Conservation (phyloP, 2,329 filamentous ascomycete genomes). For the Hymenoscyphus fraxineus region DNA sequence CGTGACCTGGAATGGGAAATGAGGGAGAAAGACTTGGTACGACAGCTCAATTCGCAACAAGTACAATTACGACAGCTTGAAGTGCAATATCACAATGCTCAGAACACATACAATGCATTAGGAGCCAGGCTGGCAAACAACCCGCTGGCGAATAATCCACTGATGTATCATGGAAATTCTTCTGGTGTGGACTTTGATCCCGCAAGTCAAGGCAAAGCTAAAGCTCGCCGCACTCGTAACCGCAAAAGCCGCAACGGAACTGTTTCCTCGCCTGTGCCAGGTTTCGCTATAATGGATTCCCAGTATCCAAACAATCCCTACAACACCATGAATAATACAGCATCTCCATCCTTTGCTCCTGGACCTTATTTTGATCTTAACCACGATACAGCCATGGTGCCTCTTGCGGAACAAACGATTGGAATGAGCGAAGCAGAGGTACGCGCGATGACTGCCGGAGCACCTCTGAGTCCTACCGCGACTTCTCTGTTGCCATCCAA, state of each 20-base stretch:
- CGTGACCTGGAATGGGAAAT: constrained; percentile 34
- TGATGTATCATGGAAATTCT: constrained; percentile 34
- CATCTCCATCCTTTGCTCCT: constrained; percentile 48
- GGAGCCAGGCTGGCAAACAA: constrained; percentile 27
- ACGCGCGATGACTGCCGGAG: constrained; percentile 57
- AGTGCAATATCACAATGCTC: constrained; percentile 22
- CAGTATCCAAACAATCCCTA: constrained; percentile 39
- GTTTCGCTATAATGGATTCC: constrained; percentile 32
- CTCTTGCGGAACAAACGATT: constrained; percentile 35
- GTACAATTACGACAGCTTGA: constrained; percentile 28
- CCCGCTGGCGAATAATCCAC: constrained; percentile 25
- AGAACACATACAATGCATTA: constrained; percentile 16
- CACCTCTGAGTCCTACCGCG: constrained; percentile 74
- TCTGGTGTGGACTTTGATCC: constrained; percentile 36
- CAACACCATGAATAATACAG: constrained; percentile 41
- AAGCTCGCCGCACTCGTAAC: constrained; percentile 38
- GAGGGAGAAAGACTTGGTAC: constrained; percentile 26
- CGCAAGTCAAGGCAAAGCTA: constrained; percentile 31
- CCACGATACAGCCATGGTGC: constrained; percentile 32
- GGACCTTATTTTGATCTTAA: constrained; percentile 43
- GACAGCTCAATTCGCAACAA: constrained; percentile 23
- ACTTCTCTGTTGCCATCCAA: constrained; percentile 69
- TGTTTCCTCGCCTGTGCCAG: constrained; percentile 30
- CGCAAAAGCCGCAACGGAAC: constrained; percentile 40
- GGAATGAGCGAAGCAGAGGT: constrained; percentile 59